Conservation (phyloP, 2,329 filamentous ascomycete genomes). For the Gnomoniopsis sp. region DNA sequence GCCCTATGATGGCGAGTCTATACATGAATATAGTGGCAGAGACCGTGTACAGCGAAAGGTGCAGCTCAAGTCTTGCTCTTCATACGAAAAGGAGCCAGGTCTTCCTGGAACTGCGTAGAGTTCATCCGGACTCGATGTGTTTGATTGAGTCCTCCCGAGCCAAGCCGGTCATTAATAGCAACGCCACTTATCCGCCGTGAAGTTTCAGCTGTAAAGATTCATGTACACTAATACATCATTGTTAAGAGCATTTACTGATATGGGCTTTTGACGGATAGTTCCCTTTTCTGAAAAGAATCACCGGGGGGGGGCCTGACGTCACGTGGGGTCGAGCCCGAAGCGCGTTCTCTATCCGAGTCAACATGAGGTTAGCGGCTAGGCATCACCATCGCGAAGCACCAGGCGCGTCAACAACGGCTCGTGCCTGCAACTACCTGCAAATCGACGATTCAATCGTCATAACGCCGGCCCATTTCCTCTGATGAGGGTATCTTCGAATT, state of each 20-base stretch:
- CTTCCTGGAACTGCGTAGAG: background rate
- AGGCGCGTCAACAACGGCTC: constrained; percentile 10
- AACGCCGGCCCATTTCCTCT: background rate
- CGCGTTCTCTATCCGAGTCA: background rate
- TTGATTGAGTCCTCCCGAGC: background rate
- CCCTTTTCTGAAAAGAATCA: too few species aligned
- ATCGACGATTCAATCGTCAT: background rate
- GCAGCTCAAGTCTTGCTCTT: background rate
- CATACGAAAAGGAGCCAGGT: background rate
- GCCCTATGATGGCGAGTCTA: background rate
- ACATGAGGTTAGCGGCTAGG: too few species aligned
- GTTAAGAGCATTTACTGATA: too few species aligned
- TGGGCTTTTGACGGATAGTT: too few species aligned
- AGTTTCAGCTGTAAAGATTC: background rate
- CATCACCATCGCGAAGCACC: background rate
- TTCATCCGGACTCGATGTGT: background rate
- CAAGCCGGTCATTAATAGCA: background rate
- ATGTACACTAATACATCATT: background rate
- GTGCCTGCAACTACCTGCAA: background rate
- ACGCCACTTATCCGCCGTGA: background rate
- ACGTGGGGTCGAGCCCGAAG: constrained; percentile 3
- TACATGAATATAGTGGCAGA: background rate
- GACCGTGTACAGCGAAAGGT: too few species aligned
- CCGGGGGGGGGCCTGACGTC: constrained; percentile 1
- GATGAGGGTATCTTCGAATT: background rate